Evolutionary conservation across 2,329 filamentous ascomycete genomes (phyloP).

Genomic region (Colletotrichum sp.): DNA sequence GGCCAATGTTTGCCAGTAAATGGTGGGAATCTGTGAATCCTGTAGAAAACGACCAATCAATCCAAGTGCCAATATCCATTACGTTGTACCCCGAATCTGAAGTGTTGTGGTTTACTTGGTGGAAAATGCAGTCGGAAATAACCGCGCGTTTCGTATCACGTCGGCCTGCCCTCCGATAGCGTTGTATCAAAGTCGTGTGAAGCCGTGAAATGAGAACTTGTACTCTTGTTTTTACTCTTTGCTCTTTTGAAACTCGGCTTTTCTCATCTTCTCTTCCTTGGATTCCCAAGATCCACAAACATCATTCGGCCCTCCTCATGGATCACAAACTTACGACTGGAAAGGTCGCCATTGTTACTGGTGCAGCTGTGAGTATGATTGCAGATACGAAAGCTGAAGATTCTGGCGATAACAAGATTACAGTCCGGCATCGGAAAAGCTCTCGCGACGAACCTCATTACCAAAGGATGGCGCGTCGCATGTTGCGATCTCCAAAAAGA

Average conservation of each 20-base stretch:
- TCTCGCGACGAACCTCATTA: not conserved
- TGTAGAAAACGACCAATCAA: accelerated
- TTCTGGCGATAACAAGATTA: accelerated
- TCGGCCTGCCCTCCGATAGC: not conserved
- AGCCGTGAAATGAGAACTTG: not conserved
- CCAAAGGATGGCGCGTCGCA: not conserved
- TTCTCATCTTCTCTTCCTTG: not conserved
- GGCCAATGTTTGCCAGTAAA: not conserved
- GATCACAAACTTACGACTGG: accelerated
- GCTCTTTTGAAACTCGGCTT: not conserved
- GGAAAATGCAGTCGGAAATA: not conserved
- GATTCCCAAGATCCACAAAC: accelerated
- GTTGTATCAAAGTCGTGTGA: accelerated
- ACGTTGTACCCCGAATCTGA: not conserved
- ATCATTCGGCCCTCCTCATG: not conserved
- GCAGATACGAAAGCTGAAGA: accelerated
- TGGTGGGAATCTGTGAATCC: not conserved
- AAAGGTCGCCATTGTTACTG: not conserved
- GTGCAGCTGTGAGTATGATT: not conserved
- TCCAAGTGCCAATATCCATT: not conserved
- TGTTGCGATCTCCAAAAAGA: not conserved
- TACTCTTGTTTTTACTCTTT: not conserved
- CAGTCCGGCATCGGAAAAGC: not conserved
- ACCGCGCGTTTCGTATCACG: not conserved
- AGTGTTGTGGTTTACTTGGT: not conserved